Conservation (phyloP, 108 stramenopile species). For the Pseudonitzschia delicatissima region DNA sequence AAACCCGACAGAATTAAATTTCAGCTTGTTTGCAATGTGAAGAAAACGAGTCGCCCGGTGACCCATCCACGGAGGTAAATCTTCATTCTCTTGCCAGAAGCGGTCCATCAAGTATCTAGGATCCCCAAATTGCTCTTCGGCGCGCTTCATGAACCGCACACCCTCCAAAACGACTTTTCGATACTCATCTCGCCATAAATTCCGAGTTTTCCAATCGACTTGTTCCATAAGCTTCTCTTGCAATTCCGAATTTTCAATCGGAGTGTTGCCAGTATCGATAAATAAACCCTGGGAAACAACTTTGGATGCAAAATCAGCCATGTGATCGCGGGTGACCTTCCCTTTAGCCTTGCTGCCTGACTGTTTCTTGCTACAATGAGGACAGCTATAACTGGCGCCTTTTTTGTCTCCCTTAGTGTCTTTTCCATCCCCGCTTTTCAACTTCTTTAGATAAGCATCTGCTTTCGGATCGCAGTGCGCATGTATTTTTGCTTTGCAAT, state of each 20-base stretch:
- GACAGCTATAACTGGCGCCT: slow-evolving; percentile 36
- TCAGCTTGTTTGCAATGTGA: slow-evolving; percentile 36
- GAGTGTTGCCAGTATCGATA: background rate
- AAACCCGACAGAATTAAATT: slow-evolving; percentile 31
- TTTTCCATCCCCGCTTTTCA: background rate
- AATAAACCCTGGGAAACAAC: slow-evolving; percentile 26
- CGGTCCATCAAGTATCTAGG: slow-evolving; percentile 41
- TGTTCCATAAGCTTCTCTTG: slow-evolving; percentile 45
- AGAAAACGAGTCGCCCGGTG: slow-evolving; percentile 57
- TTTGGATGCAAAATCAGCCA: slow-evolving; percentile 33
- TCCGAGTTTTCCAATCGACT: slow-evolving; percentile 55
- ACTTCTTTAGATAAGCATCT: slow-evolving; percentile 14
- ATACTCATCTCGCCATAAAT: slow-evolving; percentile 60
- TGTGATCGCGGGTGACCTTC: slow-evolving; percentile 32
- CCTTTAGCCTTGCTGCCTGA: slow-evolving; percentile 20
- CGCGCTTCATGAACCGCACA: slow-evolving; percentile 34
- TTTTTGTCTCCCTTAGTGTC: slow-evolving; percentile 11
- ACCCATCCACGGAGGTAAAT: slow-evolving; percentile 51
- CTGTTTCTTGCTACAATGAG: slow-evolving; percentile 31
- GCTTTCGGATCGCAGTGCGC: slow-evolving; percentile 36
- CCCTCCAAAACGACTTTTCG: slow-evolving; percentile 45
- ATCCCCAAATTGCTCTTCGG: slow-evolving; percentile 31
- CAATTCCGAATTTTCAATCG: slow-evolving; percentile 26
- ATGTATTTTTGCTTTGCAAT: slow-evolving; percentile 37
- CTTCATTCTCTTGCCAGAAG: slow-evolving; percentile 36